Base-by-base conservation (phyloP, 108 stramenopile species). In the Ochromonas danica region DNA sequence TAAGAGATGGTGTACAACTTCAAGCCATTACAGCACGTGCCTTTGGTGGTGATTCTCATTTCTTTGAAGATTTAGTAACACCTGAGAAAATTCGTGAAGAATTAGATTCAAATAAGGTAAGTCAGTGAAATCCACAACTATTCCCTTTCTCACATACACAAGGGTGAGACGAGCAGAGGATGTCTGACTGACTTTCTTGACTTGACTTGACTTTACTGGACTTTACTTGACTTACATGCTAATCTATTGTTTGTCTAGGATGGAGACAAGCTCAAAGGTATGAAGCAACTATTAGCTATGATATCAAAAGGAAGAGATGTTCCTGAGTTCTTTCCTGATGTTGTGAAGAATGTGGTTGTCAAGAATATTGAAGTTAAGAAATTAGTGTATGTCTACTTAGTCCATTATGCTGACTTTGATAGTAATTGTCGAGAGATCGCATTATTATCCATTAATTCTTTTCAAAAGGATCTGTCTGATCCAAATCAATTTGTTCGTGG, bases 381-480 rank as follows among this genome's bases (percentile, higher is more conserved):
- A 87, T 94, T 99, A 94, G 96, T 97, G 1, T 99, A 98, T 89
- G 97, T 96, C 84, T 99, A 94, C 85, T 87, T 99, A 25, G 93
- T 94, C 42, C 85, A 88, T 83, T 87, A 88, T 79, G 75, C 77
- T 30, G 81, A 61, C 27, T 33, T 30, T 40, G 79, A 96, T 81
- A 82, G 88, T 33, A 87, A 90, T 2, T 97, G 96, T 78, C 84
- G 98, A 10, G 97, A 98, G 79, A 83, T 99, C 43, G 93, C 95
- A 17, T 90, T 99, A 2, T 80, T 99, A 42, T 84, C 87, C 61
- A 98, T 99, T 82, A 98, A 98, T 85, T 88, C 92, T 43, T 99
- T 98, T 84, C 98, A 99, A 82, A 91, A 95, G 25, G 98, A 96
- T 70, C 81, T 99, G 42, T 90, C 94, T 65, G 95, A 94, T 82